These are phyloP conservation scores for Colletotrichum sp. DNA, from an alignment of 2,329 filamentous ascomycete genomes.

Conservation along the genomic window DNA sequence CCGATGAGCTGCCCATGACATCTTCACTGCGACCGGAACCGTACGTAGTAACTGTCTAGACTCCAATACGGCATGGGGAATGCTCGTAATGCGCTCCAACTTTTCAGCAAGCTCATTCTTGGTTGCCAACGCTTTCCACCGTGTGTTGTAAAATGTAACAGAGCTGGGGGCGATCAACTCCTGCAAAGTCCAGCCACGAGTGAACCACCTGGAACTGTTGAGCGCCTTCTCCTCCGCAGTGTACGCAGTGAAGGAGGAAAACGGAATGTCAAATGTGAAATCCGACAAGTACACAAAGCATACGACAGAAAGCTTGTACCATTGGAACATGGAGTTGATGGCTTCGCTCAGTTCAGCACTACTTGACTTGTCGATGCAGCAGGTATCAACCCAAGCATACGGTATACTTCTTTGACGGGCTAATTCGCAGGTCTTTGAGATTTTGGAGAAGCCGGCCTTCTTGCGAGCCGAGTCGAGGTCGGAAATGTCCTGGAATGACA, in stretches of 20 bases:
- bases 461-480: not conserved
- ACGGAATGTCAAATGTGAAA: not conserved
- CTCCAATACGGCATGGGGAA: not conserved
- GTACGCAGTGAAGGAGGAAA: too few species aligned
- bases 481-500: conserved; percentile 22
- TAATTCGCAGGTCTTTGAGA: not conserved
- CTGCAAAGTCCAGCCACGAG: not conserved
- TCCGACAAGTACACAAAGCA: conserved; percentile 24
- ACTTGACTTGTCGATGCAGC: conserved; percentile 29
- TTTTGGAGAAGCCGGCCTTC: conserved; percentile 12
- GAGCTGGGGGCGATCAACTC: not conserved
- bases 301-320: conserved; percentile 16
- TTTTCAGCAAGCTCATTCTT: not conserved
- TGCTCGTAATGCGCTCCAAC: not conserved
- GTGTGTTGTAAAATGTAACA: not conserved
- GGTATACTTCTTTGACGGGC: not conserved
- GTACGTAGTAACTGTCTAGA: not conserved
- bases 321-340: conserved; percentile 23
- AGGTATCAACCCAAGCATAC: conserved; percentile 28
- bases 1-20: conserved; percentile 31
- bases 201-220: not conserved
- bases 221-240: not conserved
- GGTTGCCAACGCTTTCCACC: not conserved
- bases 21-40: conserved; percentile 11
- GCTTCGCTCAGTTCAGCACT: conserved; percentile 25